Evolutionary conservation across 306 rosid genomes (phyloP).

Genomic region (Glycine latifolia): DNA sequence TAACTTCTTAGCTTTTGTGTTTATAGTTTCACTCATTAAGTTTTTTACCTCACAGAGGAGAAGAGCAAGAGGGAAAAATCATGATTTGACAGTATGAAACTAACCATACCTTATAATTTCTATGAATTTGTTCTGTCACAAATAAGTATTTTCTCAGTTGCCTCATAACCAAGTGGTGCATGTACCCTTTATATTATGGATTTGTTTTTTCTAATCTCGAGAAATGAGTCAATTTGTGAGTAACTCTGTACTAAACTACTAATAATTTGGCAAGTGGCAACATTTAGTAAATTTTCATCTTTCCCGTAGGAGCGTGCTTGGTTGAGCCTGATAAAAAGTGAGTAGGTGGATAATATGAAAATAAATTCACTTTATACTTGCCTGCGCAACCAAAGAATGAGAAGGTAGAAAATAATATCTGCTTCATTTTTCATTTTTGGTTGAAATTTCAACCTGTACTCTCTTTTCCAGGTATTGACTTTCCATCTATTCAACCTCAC

Average conservation of each 20-base stretch:
- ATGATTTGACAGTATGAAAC: no score
- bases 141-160: no score
- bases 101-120: no score
- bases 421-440: neutral
- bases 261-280: conserved; percentile 6
- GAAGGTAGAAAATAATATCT: neutral
- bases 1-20: conserved; percentile 16
- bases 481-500: neutral
- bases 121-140: no score
- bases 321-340: neutral
- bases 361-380: neutral
- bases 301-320: conserved; percentile 4
- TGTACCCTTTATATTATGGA: neutral
- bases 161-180: no score
- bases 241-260: neutral
- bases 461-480: neutral
- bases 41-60: neutral
- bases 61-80: no score
- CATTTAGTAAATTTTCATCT: neutral
- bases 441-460: neutral
- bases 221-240: neutral
- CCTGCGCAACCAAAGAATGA: neutral
- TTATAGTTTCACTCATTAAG: neutral
- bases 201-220: neutral
- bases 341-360: neutral